Evolutionary conservation across 768 basidiomycete species (phyloP).

Genomic region (Lyophyllum semitale): DNA sequence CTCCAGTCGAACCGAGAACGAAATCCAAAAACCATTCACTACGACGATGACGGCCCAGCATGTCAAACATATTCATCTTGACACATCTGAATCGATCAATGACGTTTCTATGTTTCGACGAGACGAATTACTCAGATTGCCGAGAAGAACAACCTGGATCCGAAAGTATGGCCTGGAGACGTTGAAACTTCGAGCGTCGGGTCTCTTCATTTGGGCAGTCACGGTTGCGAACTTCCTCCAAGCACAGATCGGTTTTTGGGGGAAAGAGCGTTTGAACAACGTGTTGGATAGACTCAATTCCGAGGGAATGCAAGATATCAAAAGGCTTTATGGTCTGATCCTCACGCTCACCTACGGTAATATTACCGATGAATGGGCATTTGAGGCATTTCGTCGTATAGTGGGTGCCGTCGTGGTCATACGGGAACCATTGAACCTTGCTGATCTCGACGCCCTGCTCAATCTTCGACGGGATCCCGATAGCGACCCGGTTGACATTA

Average conservation of each 20-base stretch:
- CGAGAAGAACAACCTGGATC: slow-evolving; percentile 6
- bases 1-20: slow-evolving; percentile 21
- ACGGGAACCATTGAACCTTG: not conserved
- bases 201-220: slow-evolving; percentile 19
- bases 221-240: slow-evolving; percentile 13
- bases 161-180: slow-evolving; percentile 7
- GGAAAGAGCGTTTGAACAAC: slow-evolving; percentile 11
- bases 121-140: slow-evolving; percentile 4
- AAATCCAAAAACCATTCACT: slow-evolving; percentile 16
- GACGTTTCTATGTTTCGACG: slow-evolving; percentile 15
- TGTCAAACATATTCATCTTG: slow-evolving; percentile 19
- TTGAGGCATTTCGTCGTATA: not conserved
- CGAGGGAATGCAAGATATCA: not conserved
- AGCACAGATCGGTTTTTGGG: slow-evolving; percentile 9
- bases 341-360: not conserved
- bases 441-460: not conserved
- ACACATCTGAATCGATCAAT: slow-evolving; percentile 14
- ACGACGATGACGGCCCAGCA: slow-evolving; percentile 4
- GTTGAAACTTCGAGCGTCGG: slow-evolving; percentile 10
- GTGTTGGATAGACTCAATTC: slow-evolving; percentile 3
- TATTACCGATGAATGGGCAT: not conserved
- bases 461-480: not conserved
- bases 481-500: not conserved
- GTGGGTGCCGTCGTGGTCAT: not conserved
- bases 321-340: not conserved